phyloP scores from a whole-genome alignment of 345 rosid species.

The Rhodomyrtus tomentosa region DNA sequence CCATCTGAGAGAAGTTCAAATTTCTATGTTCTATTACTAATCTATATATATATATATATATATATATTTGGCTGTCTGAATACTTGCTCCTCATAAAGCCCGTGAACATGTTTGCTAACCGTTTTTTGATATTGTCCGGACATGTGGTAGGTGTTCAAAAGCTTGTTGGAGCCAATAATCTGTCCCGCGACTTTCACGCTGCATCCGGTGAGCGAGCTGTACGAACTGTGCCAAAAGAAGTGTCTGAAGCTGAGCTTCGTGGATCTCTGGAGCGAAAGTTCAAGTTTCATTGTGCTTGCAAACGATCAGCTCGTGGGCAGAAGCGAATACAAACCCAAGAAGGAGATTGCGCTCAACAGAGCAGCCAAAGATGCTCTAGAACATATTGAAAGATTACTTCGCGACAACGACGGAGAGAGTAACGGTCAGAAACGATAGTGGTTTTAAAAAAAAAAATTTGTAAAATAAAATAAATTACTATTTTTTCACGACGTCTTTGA shows the following conservation, averaged over 20 bases:
- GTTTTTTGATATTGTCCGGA: not conserved
- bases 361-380: slow-evolving; percentile 58
- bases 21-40: too few relatives aligned
- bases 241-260: slow-evolving; percentile 29
- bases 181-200: slow-evolving; percentile 8
- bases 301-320: slow-evolving; percentile 26
- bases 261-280: slow-evolving; percentile 32
- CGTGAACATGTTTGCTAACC: not conserved
- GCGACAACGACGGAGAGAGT: not conserved
- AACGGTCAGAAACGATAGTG: too few relatives aligned
- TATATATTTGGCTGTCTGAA: too few relatives aligned
- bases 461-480: rapidly evolving
- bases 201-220: slow-evolving; percentile 40
- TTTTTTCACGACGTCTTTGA: too few relatives aligned
- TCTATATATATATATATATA: too few relatives aligned
- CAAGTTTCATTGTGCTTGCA: slow-evolving; percentile 17
- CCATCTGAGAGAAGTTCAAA: not conserved
- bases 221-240: slow-evolving; percentile 49
- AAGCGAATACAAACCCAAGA: slow-evolving; percentile 23
- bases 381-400: slow-evolving; percentile 4
- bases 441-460: not conserved
- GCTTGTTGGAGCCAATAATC: slow-evolving; percentile 49
- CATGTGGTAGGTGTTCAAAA: slow-evolving; percentile 27
- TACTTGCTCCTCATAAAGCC: not conserved
- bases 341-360: slow-evolving; percentile 38